phyloP scores from a whole-genome alignment of 1,139 yeast genomes.

The Dujonia santamariae region DNA sequence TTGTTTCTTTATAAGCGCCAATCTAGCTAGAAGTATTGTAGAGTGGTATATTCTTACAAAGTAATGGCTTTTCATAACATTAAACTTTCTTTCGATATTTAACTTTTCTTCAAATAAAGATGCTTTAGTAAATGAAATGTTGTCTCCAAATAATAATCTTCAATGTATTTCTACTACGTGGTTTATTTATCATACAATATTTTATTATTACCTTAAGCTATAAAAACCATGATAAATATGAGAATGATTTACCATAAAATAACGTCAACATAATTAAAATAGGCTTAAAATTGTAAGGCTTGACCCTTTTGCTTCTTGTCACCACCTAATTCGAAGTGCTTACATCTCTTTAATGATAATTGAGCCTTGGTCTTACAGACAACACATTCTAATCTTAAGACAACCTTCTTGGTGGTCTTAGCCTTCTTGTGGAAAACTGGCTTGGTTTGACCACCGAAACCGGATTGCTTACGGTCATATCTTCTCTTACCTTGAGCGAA shows the following conservation, averaged over 20 bases:
- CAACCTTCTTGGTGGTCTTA: conserved; percentile 99
- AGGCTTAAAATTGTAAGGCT: conserved; percentile 85
- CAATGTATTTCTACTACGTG: background rate
- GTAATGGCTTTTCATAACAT: no score
- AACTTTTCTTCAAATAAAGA: no score
- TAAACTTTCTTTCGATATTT: no score
- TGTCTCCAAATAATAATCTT: background rate
- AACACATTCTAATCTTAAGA: conserved; percentile 98
- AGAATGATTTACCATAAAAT: conserved; percentile 5
- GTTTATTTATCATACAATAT: conserved; percentile 4
- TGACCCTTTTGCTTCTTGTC: conserved; percentile 99
- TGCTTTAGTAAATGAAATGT: no score
- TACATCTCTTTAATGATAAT: conserved; percentile 98
- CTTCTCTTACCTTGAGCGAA: conserved; percentile 99
- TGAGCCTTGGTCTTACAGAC: conserved; percentile 99
- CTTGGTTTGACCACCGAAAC: conserved; percentile 99
- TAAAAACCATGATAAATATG: conserved; percentile 7
- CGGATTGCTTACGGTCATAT: conserved; percentile 99
- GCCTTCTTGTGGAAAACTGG: conserved; percentile 99
- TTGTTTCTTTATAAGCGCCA: no score
- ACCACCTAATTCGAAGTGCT: conserved; percentile 99
- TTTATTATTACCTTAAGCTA: conserved; percentile 8
- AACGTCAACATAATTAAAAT: conserved; percentile 7
- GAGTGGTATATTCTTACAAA: no score
- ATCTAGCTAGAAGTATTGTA: no score